Conservation (phyloP, 768 basidiomycete genomes). For the Trametes coccinea region DNA sequence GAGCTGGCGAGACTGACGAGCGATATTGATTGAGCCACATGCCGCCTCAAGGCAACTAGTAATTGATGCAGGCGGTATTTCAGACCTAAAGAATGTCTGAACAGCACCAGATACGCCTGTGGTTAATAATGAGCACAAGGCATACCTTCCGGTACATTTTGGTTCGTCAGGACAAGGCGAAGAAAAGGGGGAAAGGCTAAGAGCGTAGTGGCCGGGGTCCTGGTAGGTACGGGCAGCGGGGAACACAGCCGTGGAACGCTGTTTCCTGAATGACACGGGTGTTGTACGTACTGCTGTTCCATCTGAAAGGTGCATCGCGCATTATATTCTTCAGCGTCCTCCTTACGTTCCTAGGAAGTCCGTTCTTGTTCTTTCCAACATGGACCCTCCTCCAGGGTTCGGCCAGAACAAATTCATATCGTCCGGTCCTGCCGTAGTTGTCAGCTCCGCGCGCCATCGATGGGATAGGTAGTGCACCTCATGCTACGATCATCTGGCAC, state of each 20-base stretch:
- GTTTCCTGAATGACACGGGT: not conserved
- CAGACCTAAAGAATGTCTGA: too few relatives aligned
- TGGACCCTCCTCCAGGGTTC: not conserved
- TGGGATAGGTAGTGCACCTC: conserved; percentile 2
- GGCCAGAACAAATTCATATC: not conserved
- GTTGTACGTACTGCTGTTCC: not conserved
- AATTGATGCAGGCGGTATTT: too few relatives aligned
- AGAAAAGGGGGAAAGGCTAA: not conserved
- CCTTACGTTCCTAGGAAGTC: not conserved
- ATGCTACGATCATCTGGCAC: conserved; percentile 11
- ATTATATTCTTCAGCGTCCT: not conserved
- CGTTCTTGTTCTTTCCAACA: not conserved
- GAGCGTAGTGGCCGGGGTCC: conserved; percentile 6
- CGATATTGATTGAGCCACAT: too few relatives aligned
- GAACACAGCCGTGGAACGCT: conserved; percentile 10
- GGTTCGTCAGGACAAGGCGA: not conserved
- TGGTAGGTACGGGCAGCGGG: not conserved
- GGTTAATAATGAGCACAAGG: too few relatives aligned
- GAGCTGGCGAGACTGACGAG: too few relatives aligned
- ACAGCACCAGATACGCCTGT: too few relatives aligned
- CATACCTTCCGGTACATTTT: too few relatives aligned
- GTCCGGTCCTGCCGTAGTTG: not conserved
- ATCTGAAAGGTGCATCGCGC: not conserved
- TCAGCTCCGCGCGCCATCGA: conserved; percentile 10
- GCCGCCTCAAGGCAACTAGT: too few relatives aligned